A percentile compares a stretch with the other conserved stretches of the same genome.
Evolutionary conservation across 2,329 filamentous ascomycete species (phyloP).

Genomic region (Pseudogymnoascus sp.): DNA sequence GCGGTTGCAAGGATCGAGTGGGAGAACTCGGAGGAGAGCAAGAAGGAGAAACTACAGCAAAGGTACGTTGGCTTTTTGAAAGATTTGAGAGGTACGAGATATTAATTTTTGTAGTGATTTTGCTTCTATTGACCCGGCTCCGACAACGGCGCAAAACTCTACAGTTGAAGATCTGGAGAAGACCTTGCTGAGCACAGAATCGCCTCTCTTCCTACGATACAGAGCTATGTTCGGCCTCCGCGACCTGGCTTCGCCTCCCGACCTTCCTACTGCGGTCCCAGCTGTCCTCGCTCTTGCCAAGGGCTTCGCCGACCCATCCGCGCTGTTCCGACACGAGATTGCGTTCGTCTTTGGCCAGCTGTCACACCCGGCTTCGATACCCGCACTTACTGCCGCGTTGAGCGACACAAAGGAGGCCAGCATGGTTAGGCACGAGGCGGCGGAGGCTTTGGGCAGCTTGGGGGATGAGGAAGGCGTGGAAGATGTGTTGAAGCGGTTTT

Average conservation of each 20-base stretch:
- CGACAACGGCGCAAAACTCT: conserved; percentile 58
- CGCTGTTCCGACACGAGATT: conserved; percentile 94
- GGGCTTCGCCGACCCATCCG: conserved; percentile 78
- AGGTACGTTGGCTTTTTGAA: conserved; percentile 50
- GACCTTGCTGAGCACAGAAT: conserved; percentile 67
- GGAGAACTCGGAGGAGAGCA: conserved; percentile 69
- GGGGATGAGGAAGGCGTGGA: conserved; percentile 93
- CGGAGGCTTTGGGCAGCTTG: conserved; percentile 88
- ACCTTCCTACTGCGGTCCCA: conserved; percentile 81
- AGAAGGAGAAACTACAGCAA: conserved; percentile 68
- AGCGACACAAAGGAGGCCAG: conserved; percentile 75
- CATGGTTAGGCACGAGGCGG: conserved; percentile 97
- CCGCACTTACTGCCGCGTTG: conserved; percentile 71
- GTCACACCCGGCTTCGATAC: conserved; percentile 93
- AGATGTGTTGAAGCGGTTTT: conserved; percentile 70
- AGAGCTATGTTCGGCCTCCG: conserved; percentile 96
- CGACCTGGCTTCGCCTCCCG: conserved; percentile 87
- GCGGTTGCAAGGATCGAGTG: conserved; percentile 90
- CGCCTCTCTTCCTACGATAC: conserved; percentile 86
- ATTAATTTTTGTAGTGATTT: conserved; percentile 62
- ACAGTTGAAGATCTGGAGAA: conserved; percentile 69
- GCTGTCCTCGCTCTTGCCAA: conserved; percentile 79
- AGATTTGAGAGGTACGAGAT: conserved; percentile 9
- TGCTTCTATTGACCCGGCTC: conserved; percentile 89
- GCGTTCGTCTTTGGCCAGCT: conserved; percentile 97